A percentile compares a stretch with the other conserved stretches of the same genome.
Conservation (phyloP, 2,329 filamentous ascomycete genomes). For the Aspergillus flavus region DNA sequence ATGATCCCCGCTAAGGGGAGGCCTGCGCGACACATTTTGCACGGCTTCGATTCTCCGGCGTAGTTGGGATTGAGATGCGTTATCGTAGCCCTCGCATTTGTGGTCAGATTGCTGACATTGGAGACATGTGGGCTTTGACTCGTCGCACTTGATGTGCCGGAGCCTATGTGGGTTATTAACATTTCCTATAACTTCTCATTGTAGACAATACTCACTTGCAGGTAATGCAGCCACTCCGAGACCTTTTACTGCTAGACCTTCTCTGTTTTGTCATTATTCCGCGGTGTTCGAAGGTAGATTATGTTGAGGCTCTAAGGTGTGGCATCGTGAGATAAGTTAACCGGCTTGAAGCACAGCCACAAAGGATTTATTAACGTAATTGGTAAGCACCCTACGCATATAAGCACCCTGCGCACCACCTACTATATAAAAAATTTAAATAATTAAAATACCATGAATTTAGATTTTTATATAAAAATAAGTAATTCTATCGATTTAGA, state of each 20-base stretch:
- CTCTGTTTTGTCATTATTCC: neutral
- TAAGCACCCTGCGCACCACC: no score
- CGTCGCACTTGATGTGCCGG: slow-evolving; percentile 61
- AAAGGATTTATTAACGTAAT: no score
- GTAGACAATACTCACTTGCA: slow-evolving; percentile 52
- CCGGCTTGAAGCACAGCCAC: neutral
- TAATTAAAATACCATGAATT: no score
- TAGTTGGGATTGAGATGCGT: slow-evolving; percentile 18
- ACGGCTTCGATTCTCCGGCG: slow-evolving; percentile 10
- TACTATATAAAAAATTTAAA: no score
- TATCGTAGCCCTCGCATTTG: slow-evolving; percentile 59
- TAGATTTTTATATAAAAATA: no score
- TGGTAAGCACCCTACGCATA: no score
- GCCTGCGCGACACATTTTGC: neutral
- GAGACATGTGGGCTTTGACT: slow-evolving; percentile 55
- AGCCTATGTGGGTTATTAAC: slow-evolving; percentile 40
- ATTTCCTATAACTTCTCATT: neutral
- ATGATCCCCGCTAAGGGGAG: slow-evolving; percentile 16
- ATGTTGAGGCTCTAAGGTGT: neutral
- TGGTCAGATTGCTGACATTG: slow-evolving; percentile 59
- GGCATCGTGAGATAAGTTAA: neutral
- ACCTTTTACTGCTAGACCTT: slow-evolving; percentile 8
- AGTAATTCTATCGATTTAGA: no score
- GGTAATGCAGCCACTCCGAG: slow-evolving; percentile 51
- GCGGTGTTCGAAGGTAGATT: neutral